phyloP scores from a whole-genome alignment of 495 filamentous ascomycete genomes.

The Saxophila tyrrhenica region DNA sequence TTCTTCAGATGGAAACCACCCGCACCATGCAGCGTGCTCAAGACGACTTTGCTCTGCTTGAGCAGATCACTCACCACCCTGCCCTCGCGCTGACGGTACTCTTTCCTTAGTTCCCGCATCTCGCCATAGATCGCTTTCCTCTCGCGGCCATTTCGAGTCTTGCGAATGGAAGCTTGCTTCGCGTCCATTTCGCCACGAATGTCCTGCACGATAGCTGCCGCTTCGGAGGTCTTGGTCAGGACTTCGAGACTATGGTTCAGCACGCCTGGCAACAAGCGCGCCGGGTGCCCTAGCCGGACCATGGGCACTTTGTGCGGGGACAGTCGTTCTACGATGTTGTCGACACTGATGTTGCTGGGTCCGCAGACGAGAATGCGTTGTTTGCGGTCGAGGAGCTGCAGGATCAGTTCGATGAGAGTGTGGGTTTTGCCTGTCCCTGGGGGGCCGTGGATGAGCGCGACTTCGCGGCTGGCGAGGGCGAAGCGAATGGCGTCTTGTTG shows the following conservation, averaged over 20 bases:
- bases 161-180: conserved; percentile 78
- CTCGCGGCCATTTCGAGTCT: conserved; percentile 72
- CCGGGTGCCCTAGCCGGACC: conserved; percentile 85
- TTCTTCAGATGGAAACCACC: conserved; percentile 73
- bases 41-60: conserved; percentile 66
- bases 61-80: conserved; percentile 69
- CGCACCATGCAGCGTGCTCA: conserved; percentile 86
- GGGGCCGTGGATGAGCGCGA: conserved; percentile 90
- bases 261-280: conserved; percentile 78
- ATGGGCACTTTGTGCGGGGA: conserved; percentile 73
- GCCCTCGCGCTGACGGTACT: conserved; percentile 76
- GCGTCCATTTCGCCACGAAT: conserved; percentile 86
- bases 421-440: conserved; percentile 97
- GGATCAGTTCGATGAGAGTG: conserved; percentile 87
- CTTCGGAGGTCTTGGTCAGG: conserved; percentile 82
- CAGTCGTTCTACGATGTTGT: conserved; percentile 96
- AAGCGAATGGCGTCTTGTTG: conserved; percentile 89
- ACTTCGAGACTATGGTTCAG: conserved; percentile 84
- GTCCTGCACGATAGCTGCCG: conserved; percentile 80
- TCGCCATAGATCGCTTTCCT: conserved; percentile 73
- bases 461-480: conserved; percentile 67
- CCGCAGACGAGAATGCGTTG: conserved; percentile 82
- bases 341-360: conserved; percentile 89
- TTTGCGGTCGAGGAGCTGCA: conserved; percentile 64
- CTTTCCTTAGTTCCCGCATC: conserved; percentile 71